Evolutionary conservation across 768 basidiomycete species (phyloP).

Genomic region (Holtermannia corniformis): DNA sequence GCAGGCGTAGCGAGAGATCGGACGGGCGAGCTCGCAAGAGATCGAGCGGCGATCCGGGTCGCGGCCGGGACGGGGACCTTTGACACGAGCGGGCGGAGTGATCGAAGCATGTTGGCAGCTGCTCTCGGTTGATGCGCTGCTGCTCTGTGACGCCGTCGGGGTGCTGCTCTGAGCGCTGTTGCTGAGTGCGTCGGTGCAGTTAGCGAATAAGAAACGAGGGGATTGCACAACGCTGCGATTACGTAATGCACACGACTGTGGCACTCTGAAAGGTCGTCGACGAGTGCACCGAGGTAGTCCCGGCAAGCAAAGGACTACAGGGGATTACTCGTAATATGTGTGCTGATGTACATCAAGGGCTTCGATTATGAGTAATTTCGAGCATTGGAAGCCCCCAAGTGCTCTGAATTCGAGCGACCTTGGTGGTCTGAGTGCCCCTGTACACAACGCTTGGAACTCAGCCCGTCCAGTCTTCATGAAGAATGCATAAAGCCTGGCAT

Average conservation of each 20-base stretch:
- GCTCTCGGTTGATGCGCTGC: background rate
- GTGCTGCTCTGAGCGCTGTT: background rate
- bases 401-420: background rate
- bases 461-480: background rate
- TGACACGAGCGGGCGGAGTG: slow-evolving; percentile 16
- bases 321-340: no score
- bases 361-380: no score
- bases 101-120: slow-evolving; percentile 14
- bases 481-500: background rate
- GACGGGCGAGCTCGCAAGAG: slow-evolving; percentile 15
- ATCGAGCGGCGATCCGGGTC: slow-evolving; percentile 7
- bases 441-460: background rate
- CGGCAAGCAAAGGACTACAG: no score
- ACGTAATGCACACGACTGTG: background rate
- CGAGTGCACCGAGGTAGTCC: background rate
- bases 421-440: background rate
- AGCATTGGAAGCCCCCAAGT: no score
- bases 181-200: background rate
- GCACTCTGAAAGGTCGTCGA: background rate
- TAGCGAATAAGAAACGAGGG: background rate
- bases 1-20: slow-evolving; percentile 29
- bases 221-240: background rate
- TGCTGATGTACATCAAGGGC: no score
- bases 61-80: slow-evolving; percentile 4
- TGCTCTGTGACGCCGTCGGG: background rate